Base-by-base conservation (phyloP, 371 early-diverging fungal species). In the Mortierella sp. region DNA sequence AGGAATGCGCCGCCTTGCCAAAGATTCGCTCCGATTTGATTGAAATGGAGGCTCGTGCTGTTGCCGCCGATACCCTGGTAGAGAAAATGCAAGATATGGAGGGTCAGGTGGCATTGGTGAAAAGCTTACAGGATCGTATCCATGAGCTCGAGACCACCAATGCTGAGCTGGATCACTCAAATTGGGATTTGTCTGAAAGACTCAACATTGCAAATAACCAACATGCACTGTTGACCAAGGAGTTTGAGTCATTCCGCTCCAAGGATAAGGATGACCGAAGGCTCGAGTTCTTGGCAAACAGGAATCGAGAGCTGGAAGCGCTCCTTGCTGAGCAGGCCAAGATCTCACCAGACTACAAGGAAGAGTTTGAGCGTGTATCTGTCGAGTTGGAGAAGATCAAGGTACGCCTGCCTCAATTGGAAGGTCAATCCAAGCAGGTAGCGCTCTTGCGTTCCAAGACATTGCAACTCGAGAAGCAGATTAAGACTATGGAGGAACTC, bases 261-360 rank as follows among this genome's bases (percentile, higher is more conserved):
- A 79, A 71, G 59, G 75, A 79, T 40, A 79, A 79, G 66, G 80
- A 79, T 39, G 80, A 79, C 66, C 80, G 75, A 11, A 75, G 66
- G 12, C 57, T 71, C 14, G 72, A 79, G 39, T 61, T 74, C 62
- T 64, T 79, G 68, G 54, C 35, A 0, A 58, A 45, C 22, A 69
- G 72, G 26, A 74, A 74, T 61, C 75, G 80, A 14, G 80, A 79
- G 35, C 59, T 79, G 45, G 80, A 79, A 47, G 40, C 64, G 0
- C 68, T 74, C 2, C 22, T 79, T 28, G 49, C 66, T 5, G 80
- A 79, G 18, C 71, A 68, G 59, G 63, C 70, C 28, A 68, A 70
- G 68, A 68, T 65, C 65, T 55, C 66, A 5, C 80, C 80, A 18
- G 75, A 75, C 57, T 79, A 71, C 63, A 79, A 79, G 69, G 80